Evolutionary conservation across 768 basidiomycete species (phyloP), one percentile per base, ranked within the genome.

Genomic region (Amanita pseudoporphyria): DNA sequence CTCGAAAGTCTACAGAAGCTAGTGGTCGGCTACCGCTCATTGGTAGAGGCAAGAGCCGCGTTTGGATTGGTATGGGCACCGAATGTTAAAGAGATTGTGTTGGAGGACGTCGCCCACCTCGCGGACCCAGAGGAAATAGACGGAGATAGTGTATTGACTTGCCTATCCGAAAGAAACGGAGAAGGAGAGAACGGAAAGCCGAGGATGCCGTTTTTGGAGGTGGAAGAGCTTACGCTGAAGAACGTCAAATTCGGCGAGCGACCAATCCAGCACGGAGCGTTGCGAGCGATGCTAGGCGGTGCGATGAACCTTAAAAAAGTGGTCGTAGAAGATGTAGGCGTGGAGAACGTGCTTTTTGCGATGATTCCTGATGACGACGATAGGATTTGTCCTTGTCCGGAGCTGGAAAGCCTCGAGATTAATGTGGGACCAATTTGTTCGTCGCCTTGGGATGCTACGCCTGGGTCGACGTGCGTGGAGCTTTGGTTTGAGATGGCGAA

Each of bases 41-140:
- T n/a, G n/a, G n/a, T n/a, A n/a, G n/a, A n/a, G n/a, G n/a, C n/a
- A n/a, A n/a, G n/a, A n/a, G n/a, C n/a, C n/a, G n/a, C n/a, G n/a
- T n/a, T n/a, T n/a, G n/a, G n/a, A n/a, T n/a, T n/a, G n/a, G n/a
- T n/a, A n/a, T n/a, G n/a, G n/a, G n/a, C n/a, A n/a, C n/a, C n/a
- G n/a, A n/a, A n/a, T n/a, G n/a, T n/a, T n/a, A n/a, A n/a, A n/a
- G n/a, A n/a, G n/a, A n/a, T n/a, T n/a, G n/a, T n/a, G n/a, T 32
- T 50, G 31, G 71, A 74, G 50, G 75, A 80, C 53, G 66, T 67
- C 7, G 69, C 64, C 3, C 67, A 75, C 53, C 67, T 71, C 14
- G 67, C 62, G 21, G 67, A 66, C 46, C 61, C 65, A 13, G 64
- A 65, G n/a, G 67, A 67, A 7, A 58, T 71, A 41, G 70, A 78